A percentile compares a stretch with the other conserved stretches of the same genome.
Evolutionary conservation across 208 protist genomes (phyloP).

Genomic region (Porcisia hertigi): DNA sequence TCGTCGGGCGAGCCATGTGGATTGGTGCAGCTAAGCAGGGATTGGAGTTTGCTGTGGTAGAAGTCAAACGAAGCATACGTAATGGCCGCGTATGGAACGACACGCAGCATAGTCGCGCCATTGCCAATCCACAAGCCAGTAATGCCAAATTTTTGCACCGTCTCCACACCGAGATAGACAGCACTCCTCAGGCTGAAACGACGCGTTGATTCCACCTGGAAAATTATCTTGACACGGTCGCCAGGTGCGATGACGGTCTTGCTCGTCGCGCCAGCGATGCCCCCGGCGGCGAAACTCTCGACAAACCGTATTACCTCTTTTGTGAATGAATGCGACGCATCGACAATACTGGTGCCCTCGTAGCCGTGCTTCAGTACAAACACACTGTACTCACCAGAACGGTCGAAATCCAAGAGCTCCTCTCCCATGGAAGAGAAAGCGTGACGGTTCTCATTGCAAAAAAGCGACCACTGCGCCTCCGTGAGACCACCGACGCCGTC

Average conservation of each 20-base stretch:
- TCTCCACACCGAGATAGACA: slow-evolving; percentile 58
- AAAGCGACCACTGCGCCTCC: slow-evolving; percentile 67
- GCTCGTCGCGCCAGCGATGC: slow-evolving; percentile 92
- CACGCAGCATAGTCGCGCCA: slow-evolving; percentile 94
- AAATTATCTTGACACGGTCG: slow-evolving; percentile 96
- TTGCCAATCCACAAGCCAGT: slow-evolving; percentile 94
- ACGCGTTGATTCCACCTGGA: slow-evolving; percentile 88
- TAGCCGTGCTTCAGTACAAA: slow-evolving; percentile 41
- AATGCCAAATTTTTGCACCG: slow-evolving; percentile 85
- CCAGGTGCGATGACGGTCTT: slow-evolving; percentile 93
- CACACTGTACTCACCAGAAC: slow-evolving; percentile 68
- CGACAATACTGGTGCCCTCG: slow-evolving; percentile 9
- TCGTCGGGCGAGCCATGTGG: slow-evolving; percentile 44
- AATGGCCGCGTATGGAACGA: slow-evolving; percentile 94
- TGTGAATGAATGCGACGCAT: slow-evolving; percentile 22
- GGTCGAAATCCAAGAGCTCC: slow-evolving; percentile 60
- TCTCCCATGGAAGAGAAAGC: slow-evolving; percentile 57
- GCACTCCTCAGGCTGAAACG: slow-evolving; percentile 73
- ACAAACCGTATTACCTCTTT: slow-evolving; percentile 70
- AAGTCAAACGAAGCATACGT: slow-evolving; percentile 94
- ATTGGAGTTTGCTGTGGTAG: slow-evolving; percentile 58
- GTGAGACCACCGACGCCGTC: slow-evolving; percentile 57
- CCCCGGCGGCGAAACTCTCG: slow-evolving; percentile 92
- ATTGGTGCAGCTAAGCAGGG: slow-evolving; percentile 17
- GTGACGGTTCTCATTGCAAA: slow-evolving; percentile 71